Conservation (phyloP, 805 yeast genomes). For the Diddensiella transvaalensis region DNA sequence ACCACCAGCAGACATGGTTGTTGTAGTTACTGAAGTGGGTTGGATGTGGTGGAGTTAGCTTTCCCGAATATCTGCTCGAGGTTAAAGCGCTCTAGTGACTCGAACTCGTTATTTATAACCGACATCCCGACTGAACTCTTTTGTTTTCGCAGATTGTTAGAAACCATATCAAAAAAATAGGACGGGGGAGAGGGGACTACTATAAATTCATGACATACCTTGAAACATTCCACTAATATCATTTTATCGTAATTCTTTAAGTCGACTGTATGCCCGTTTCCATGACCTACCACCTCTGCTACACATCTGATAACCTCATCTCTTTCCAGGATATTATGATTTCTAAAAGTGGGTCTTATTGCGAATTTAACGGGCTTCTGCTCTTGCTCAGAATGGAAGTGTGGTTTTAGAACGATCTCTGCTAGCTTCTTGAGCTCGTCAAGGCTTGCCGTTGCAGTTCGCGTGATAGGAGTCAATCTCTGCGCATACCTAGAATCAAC, state of each 20-base stretch:
- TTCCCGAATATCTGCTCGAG: conserved; percentile 77
- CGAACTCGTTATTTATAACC: conserved; percentile 68
- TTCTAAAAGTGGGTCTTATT: conserved; percentile 72
- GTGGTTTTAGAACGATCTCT: conserved; percentile 57
- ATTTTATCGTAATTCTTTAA: conserved; percentile 74
- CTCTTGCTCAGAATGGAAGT: conserved; percentile 51
- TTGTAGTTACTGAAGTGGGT: background rate
- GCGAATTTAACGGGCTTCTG: conserved; percentile 56
- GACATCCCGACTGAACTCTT: conserved; percentile 77
- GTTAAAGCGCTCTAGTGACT: conserved; percentile 63
- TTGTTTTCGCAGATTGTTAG: background rate
- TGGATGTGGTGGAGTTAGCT: no score
- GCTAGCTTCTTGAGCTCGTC: conserved; percentile 65
- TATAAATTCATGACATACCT: conserved; percentile 33
- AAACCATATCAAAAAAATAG: background rate
- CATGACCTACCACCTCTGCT: conserved; percentile 68
- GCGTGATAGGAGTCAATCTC: conserved; percentile 74
- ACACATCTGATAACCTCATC: conserved; percentile 69
- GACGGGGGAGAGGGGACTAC: no score
- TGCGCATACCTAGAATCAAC: conserved; percentile 61
- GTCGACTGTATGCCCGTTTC: conserved; percentile 72
- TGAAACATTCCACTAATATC: conserved; percentile 82
- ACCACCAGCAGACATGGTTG: background rate
- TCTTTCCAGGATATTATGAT: conserved; percentile 68
- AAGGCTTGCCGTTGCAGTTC: conserved; percentile 66